phyloP scores from a whole-genome alignment of 2,329 filamentous ascomycete species.

The Pestalotiopsis sp. region DNA sequence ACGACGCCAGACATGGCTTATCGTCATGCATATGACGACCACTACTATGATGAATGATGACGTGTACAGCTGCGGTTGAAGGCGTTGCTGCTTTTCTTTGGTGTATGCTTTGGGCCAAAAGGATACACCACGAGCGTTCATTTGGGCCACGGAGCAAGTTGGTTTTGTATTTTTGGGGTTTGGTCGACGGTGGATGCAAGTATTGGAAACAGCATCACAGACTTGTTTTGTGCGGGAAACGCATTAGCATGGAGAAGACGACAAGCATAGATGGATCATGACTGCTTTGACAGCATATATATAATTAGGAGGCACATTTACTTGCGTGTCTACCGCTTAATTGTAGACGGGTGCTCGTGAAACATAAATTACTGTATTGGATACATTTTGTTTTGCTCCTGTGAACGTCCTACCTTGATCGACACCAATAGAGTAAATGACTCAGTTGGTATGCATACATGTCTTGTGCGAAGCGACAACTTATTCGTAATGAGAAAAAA shows the following conservation, averaged over 20 bases:
- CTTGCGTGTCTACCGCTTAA: neutral
- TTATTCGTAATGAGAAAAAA: too few species aligned
- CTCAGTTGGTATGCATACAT: too few species aligned
- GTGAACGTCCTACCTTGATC: neutral
- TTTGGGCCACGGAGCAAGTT: neutral
- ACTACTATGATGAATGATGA: conserved; percentile 62
- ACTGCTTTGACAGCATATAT: neutral
- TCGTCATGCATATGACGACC: conserved; percentile 52
- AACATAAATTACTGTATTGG: neutral
- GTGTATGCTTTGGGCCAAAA: neutral
- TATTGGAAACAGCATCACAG: neutral
- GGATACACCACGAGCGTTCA: conserved; percentile 5
- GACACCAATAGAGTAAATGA: neutral
- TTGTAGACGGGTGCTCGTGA: neutral
- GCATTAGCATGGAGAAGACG: neutral
- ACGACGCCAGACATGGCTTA: conserved; percentile 34
- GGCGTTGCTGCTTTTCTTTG: neutral
- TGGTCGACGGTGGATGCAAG: neutral
- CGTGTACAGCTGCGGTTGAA: conserved; percentile 35
- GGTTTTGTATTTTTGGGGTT: neutral
- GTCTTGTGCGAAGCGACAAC: too few species aligned
- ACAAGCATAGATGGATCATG: neutral
- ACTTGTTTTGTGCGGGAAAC: neutral
- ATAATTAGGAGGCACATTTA: conserved; percentile 3
- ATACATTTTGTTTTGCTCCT: neutral